These are phyloP conservation scores for Xylariaceae sp. DNA, from an alignment of 2,329 filamentous ascomycete genomes.

Conservation along the genomic window DNA sequence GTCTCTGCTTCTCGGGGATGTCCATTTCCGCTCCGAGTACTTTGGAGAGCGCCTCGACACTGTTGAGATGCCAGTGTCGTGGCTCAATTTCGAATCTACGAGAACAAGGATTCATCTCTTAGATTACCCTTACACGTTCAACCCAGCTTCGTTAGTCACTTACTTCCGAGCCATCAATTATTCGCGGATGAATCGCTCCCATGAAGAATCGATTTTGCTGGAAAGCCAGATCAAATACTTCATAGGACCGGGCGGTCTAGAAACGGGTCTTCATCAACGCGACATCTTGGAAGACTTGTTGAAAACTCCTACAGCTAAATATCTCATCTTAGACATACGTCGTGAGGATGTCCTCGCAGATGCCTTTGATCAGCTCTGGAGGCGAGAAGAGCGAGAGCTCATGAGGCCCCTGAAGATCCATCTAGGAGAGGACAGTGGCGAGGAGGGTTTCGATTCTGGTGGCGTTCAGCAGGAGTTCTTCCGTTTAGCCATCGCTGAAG, in stretches of 20 bases:
- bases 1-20: conserved; percentile 61
- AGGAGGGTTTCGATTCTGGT: conserved; percentile 89
- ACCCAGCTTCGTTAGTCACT: conserved; percentile 66
- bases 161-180: conserved; percentile 91
- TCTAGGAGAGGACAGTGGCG: conserved; percentile 76
- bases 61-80: conserved; percentile 71
- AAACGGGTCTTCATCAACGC: conserved; percentile 57
- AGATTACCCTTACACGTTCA: conserved; percentile 79
- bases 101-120: conserved; percentile 70
- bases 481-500: conserved; percentile 75
- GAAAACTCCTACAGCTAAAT: conserved; percentile 65
- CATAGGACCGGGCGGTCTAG: conserved; percentile 52
- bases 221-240: conserved; percentile 56
- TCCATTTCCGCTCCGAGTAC: conserved; percentile 72
- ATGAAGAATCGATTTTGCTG: conserved; percentile 64
- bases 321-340: conserved; percentile 67
- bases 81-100: conserved; percentile 60
- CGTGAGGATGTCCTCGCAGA: conserved; percentile 67
- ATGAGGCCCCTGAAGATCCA: conserved; percentile 84
- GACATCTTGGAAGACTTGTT: conserved; percentile 61
- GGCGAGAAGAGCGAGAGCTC: conserved; percentile 76
- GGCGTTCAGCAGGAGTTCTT: conserved; percentile 98
- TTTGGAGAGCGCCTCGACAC: conserved; percentile 74
- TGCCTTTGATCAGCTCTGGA: conserved; percentile 86
- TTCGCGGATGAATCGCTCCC: conserved; percentile 76